These are phyloP conservation scores for Fusarium sp. DNA, from an alignment of 2,329 filamentous ascomycete genomes.

Conservation along the genomic window DNA sequence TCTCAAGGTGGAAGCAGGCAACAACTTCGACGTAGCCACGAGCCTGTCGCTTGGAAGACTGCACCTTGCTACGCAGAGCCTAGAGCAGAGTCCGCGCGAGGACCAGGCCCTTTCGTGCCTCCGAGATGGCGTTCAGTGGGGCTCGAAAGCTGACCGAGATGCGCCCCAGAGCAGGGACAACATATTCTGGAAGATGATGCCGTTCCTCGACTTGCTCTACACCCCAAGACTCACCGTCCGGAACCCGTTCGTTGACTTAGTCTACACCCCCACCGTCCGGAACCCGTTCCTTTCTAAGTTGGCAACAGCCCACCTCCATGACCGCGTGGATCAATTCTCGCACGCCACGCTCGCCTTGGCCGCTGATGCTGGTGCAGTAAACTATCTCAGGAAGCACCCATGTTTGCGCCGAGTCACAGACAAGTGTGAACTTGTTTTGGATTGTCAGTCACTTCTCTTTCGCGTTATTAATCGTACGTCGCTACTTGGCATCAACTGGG, in stretches of 20 bases:
- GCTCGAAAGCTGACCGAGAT: neutral
- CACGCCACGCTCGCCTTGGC: neutral
- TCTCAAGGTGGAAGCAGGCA: neutral
- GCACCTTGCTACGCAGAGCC: neutral
- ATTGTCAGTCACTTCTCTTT: neutral
- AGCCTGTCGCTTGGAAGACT: neutral
- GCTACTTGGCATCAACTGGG: fast-evolving
- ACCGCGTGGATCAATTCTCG: neutral
- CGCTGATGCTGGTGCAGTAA: neutral
- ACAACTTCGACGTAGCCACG: neutral
- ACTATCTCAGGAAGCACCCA: neutral
- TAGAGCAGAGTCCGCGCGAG: neutral
- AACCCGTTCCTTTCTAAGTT: neutral
- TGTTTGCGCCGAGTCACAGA: neutral
- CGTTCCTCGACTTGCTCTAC: neutral
- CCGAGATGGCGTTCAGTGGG: neutral
- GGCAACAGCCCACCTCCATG: neutral
- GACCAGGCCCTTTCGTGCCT: neutral
- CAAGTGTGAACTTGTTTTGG: neutral
- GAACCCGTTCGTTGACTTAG: no score
- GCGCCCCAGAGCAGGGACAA: neutral
- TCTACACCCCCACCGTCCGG: no score
- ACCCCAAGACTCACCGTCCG: no score
- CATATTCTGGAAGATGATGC: neutral
- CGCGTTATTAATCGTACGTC: fast-evolving